Evolutionary conservation across 768 basidiomycete genomes (phyloP).

Genomic region (Tulasnella calospora): DNA sequence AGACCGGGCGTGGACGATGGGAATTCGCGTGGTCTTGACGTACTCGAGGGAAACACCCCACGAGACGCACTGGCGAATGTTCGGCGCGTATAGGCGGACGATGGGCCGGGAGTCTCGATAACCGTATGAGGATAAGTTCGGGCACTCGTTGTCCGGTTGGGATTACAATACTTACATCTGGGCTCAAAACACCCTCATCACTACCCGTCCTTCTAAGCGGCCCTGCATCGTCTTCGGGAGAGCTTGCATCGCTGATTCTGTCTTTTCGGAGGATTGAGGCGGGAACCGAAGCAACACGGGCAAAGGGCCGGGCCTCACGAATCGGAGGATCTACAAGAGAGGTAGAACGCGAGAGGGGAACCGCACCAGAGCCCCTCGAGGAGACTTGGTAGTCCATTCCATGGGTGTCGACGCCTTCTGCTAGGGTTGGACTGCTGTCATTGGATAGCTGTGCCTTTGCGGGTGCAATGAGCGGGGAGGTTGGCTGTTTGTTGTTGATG

Average conservation of each 20-base stretch:
- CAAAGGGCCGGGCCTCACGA: not conserved
- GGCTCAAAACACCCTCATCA: not conserved
- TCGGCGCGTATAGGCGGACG: not conserved
- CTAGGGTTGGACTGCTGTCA: constrained; percentile 1
- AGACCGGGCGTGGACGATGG: constrained; percentile 21
- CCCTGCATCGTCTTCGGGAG: not conserved
- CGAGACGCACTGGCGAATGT: not conserved
- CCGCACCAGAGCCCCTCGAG: not conserved
- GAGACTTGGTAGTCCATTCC: not conserved
- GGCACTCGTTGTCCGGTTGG: not conserved
- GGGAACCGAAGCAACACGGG: constrained; percentile 22
- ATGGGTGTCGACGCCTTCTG: not conserved
- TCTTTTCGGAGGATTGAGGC: constrained; percentile 12
- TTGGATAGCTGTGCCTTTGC: not conserved
- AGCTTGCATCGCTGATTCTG: constrained; percentile 2
- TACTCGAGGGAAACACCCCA: constrained; percentile 10
- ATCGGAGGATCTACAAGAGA: not conserved
- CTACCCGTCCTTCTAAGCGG: not conserved
- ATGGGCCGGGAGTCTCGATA: constrained; percentile 1
- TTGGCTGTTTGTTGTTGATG: constrained; percentile 6
- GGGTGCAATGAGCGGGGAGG: constrained; percentile 7
- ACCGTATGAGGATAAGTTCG: not conserved
- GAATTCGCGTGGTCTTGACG: constrained; percentile 19
- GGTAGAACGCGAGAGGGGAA: constrained; percentile 5
- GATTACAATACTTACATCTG: constrained; percentile 2